phyloP scores from a whole-genome alignment of 139 green algal species.

The Diplosphaera chodatii region DNA sequence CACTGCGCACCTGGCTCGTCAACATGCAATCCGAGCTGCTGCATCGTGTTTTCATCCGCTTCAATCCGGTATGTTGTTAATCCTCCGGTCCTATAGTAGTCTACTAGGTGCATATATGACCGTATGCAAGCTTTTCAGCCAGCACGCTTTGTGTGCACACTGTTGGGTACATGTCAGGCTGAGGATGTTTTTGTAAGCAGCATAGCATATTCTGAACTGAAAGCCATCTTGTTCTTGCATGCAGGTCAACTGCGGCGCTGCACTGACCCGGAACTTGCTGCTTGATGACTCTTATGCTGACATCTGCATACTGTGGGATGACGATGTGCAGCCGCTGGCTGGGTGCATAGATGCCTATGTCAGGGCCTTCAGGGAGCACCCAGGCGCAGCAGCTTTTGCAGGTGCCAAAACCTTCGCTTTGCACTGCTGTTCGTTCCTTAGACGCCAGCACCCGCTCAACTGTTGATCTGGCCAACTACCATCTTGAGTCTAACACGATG shows the following conservation, averaged over 20 bases:
- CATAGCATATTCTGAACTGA: no score
- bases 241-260: slow-evolving; percentile 22
- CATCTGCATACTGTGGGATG: slow-evolving; percentile 31
- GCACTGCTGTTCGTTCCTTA: no score
- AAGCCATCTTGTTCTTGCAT: background rate
- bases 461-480: no score
- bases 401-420: background rate
- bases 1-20: slow-evolving; percentile 6
- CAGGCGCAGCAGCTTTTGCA: slow-evolving; percentile 12
- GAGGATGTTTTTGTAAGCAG: no score
- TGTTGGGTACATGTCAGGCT: no score
- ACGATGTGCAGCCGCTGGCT: slow-evolving; percentile 27
- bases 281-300: slow-evolving; percentile 27
- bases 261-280: slow-evolving; percentile 23
- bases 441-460: no score
- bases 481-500: no score
- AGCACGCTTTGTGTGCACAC: no score
- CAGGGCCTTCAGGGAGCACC: slow-evolving; percentile 10
- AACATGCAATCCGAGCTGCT: background rate
- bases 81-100: background rate
- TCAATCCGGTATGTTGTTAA: slow-evolving; percentile 4
- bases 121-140: no score
- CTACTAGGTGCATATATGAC: no score
- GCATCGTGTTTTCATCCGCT: slow-evolving; percentile 14
- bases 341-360: slow-evolving; percentile 27